Conservation (phyloP, 2,329 filamentous ascomycete species). For the Claviceps pazoutovae region DNA sequence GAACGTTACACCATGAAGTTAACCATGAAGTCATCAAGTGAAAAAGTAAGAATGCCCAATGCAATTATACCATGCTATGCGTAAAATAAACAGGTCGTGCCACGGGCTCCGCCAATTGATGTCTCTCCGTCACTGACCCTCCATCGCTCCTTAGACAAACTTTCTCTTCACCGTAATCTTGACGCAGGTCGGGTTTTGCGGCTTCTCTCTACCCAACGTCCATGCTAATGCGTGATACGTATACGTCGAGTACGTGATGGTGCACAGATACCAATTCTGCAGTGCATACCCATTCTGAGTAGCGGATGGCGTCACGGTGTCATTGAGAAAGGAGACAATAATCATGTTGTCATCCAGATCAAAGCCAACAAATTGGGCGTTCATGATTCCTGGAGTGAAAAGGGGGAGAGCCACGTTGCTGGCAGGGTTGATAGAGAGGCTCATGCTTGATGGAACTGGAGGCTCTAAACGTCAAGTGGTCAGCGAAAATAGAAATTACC, state of each 20-base stretch:
- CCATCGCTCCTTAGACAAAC: constrained; percentile 4
- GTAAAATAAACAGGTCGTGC: no score
- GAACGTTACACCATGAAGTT: no score
- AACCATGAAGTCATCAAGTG: no score
- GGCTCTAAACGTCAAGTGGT: not conserved
- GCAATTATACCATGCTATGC: no score
- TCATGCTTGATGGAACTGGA: constrained; percentile 5
- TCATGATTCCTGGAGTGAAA: constrained; percentile 8
- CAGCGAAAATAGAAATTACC: no score
- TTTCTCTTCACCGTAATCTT: constrained; percentile 10
- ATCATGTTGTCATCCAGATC: constrained; percentile 7
- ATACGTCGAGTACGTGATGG: constrained; percentile 8
- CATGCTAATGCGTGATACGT: constrained; percentile 9
- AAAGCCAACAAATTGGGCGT: constrained; percentile 13
- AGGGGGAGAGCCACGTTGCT: constrained; percentile 10
- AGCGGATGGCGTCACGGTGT: constrained; percentile 6
- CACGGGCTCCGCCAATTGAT: not conserved
- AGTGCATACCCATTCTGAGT: constrained; percentile 1
- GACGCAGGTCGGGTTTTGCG: constrained; percentile 13
- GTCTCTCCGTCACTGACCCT: not conserved
- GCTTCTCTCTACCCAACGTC: constrained; percentile 6
- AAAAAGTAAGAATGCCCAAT: no score
- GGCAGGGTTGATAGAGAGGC: constrained; percentile 6
- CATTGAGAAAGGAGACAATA: constrained; percentile 9
- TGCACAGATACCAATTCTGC: constrained; percentile 11